Percentiles rank a stretch among this genome's conserved stretches.
Conservation (phyloP, 2,329 filamentous ascomycete species). For the Parafenestella ontariensis region DNA sequence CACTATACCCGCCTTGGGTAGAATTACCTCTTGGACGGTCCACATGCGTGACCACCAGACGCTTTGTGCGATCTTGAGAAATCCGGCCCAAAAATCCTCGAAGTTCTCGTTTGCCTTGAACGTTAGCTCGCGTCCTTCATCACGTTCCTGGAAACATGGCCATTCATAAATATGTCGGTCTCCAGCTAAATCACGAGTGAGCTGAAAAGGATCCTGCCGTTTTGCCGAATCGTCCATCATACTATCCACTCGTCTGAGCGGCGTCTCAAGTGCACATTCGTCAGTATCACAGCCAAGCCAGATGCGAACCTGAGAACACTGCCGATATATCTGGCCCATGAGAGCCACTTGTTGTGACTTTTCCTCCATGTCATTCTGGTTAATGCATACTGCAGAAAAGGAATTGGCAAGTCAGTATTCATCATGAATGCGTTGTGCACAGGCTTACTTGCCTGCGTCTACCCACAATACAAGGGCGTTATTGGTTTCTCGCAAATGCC, state of each 20-base stretch:
- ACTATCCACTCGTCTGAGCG: background rate
- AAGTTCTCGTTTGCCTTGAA: background rate
- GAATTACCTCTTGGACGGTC: slow-evolving; percentile 2
- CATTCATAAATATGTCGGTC: background rate
- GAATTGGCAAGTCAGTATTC: no score
- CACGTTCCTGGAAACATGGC: background rate
- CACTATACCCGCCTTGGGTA: background rate
- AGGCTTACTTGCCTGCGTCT: no score
- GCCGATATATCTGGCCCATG: background rate
- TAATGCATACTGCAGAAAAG: background rate
- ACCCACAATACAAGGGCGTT: background rate
- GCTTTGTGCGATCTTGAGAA: background rate
- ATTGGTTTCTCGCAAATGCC: background rate
- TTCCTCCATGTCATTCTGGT: background rate
- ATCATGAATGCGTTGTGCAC: no score
- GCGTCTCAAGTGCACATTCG: background rate
- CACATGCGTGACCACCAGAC: slow-evolving; percentile 2
- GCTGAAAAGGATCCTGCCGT: background rate
- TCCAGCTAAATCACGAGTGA: background rate
- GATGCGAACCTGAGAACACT: background rate
- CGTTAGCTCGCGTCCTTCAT: background rate
- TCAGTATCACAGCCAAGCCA: background rate
- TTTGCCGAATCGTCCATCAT: background rate
- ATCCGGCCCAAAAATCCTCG: background rate
- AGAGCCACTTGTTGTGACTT: slow-evolving; percentile 3